Evolutionary conservation across 2,329 filamentous ascomycete species (phyloP).

Genomic region (Alternaria alternata): DNA sequence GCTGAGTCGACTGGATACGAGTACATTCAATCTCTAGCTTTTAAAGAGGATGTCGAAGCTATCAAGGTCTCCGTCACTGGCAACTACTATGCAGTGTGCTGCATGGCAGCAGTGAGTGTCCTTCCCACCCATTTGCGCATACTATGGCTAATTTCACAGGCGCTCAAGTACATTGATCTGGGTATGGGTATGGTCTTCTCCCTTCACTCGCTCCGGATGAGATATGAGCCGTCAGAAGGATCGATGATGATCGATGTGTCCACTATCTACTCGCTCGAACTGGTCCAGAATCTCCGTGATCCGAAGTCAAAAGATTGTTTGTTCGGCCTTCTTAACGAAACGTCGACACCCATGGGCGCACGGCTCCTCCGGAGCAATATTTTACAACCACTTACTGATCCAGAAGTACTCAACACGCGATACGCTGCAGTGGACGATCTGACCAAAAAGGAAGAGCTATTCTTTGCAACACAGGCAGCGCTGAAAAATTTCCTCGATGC

Average conservation of each 20-base stretch:
- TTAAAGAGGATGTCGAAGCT: constrained; percentile 79
- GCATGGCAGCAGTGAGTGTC: constrained; percentile 79
- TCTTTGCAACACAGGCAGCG: constrained; percentile 75
- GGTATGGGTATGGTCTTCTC: constrained; percentile 74
- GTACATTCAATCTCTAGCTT: constrained; percentile 80
- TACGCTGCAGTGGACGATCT: constrained; percentile 88
- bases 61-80: constrained; percentile 80
- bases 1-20: constrained; percentile 80
- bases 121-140: constrained; percentile 39
- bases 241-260: constrained; percentile 96
- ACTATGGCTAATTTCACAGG: constrained; percentile 58
- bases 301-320: constrained; percentile 81
- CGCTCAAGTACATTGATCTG: constrained; percentile 80
- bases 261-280: constrained; percentile 84
- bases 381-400: constrained; percentile 83
- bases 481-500: constrained; percentile 79
- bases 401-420: constrained; percentile 71
- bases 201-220: constrained; percentile 82
- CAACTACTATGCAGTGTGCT: constrained; percentile 87
- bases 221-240: constrained; percentile 86
- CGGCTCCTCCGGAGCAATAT: constrained; percentile 85
- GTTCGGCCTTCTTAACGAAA: constrained; percentile 85
- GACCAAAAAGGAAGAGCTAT: constrained; percentile 83
- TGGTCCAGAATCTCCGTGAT: constrained; percentile 86
- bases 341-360: constrained; percentile 85